A percentile compares a stretch with the other conserved stretches of the same genome.
These are phyloP conservation scores for Vitis rotundifolia DNA, from an alignment of 164 flowering plant genomes.

Conservation along the genomic window DNA sequence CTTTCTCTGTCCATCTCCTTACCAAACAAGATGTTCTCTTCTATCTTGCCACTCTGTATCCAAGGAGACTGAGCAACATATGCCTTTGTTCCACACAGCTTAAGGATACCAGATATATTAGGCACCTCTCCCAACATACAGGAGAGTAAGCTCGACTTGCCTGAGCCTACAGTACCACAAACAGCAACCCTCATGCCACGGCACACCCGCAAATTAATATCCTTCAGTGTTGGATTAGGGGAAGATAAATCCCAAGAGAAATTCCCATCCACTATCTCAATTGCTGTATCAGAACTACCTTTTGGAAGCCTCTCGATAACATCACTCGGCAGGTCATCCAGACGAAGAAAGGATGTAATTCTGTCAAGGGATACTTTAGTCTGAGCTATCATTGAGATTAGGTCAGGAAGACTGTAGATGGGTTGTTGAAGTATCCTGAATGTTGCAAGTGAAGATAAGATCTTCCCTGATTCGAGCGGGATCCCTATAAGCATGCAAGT, in stretches of 20 bases:
- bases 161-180: constrained; percentile 61
- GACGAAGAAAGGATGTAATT: constrained; percentile 43
- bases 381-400: constrained; percentile 40
- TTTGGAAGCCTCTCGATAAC: constrained; percentile 29
- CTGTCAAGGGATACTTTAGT: constrained; percentile 54
- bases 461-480: constrained; percentile 50
- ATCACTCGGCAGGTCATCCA: constrained; percentile 26
- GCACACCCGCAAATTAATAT: constrained; percentile 35
- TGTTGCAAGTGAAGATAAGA: constrained; percentile 54
- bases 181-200: constrained; percentile 58
- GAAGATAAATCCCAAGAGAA: constrained; percentile 40
- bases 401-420: constrained; percentile 42
- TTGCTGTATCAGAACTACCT: constrained; percentile 24
- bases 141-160: constrained; percentile 50
- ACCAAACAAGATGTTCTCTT: constrained; percentile 86
- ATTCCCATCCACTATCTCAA: constrained; percentile 45
- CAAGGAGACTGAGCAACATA: constrained; percentile 91
- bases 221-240: constrained; percentile 33
- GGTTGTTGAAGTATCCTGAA: constrained; percentile 48
- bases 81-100: constrained; percentile 31
- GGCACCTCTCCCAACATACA: constrained; percentile 48
- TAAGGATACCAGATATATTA: constrained; percentile 40
- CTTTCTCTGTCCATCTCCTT: constrained; percentile 65
- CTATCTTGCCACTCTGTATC: constrained; percentile 88
- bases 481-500: constrained; percentile 52